A percentile compares a stretch with the other conserved stretches of the same genome.
phyloP scores from a whole-genome alignment of 2,329 filamentous ascomycete species.

The Fusarium euwallaceae region DNA sequence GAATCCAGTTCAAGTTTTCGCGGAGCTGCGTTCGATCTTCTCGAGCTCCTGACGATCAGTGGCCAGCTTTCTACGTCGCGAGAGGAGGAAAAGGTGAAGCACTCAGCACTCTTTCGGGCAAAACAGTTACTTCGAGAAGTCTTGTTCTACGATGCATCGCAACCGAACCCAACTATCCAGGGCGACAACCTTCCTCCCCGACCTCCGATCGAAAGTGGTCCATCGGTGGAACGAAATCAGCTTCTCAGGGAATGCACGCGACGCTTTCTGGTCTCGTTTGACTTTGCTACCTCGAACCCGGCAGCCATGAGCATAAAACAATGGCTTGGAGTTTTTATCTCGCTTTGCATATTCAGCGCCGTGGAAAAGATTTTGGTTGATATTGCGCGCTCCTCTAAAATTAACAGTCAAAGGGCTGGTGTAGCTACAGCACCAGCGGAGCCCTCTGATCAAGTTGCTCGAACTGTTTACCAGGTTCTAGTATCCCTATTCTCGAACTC shows the following conservation, averaged over 20 bases:
- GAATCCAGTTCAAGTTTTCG: slow-evolving; percentile 66
- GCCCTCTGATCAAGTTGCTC: slow-evolving; percentile 52
- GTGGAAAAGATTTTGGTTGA: slow-evolving; percentile 66
- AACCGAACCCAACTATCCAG: slow-evolving; percentile 59
- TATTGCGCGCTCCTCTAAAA: slow-evolving; percentile 46
- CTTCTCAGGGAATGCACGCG: slow-evolving; percentile 64
- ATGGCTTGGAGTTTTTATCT: slow-evolving; percentile 66
- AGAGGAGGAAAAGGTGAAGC: slow-evolving; percentile 61
- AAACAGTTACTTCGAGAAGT: slow-evolving; percentile 69
- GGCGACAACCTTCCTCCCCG: slow-evolving; percentile 35
- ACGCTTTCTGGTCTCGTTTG: slow-evolving; percentile 67
- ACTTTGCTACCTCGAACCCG: slow-evolving; percentile 57
- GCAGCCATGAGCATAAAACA: slow-evolving; percentile 56
- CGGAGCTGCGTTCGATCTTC: slow-evolving; percentile 64
- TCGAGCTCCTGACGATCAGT: slow-evolving; percentile 65
- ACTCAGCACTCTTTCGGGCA: slow-evolving; percentile 65
- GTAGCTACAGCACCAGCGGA: slow-evolving; percentile 8
- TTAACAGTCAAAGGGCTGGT: slow-evolving; percentile 22
- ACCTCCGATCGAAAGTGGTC: slow-evolving; percentile 58
- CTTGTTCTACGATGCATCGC: slow-evolving; percentile 66
- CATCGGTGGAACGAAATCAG: slow-evolving; percentile 61
- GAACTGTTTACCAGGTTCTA: slow-evolving; percentile 65
- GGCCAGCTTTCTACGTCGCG: slow-evolving; percentile 63
- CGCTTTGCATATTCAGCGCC: slow-evolving; percentile 71
- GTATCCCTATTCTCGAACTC: slow-evolving; percentile 63